phyloP scores from a whole-genome alignment of 2,329 filamentous ascomycete species.

The Fusarium citri region DNA sequence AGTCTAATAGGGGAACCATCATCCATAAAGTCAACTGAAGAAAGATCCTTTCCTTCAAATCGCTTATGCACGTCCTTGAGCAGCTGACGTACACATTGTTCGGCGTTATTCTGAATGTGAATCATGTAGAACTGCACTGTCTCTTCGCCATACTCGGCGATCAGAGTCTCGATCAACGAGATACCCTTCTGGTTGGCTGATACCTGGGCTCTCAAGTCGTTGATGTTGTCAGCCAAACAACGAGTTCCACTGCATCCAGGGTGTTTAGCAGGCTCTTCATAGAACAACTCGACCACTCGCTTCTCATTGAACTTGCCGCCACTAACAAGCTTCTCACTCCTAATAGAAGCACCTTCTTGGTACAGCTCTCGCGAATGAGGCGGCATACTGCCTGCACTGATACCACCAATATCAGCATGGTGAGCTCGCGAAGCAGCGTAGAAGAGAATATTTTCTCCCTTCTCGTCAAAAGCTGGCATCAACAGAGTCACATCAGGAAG shows the following conservation, averaged over 20 bases:
- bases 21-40: slow-evolving; percentile 84
- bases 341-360: slow-evolving; percentile 72
- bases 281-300: slow-evolving; percentile 77
- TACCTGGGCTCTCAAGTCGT: slow-evolving; percentile 85
- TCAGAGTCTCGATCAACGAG: slow-evolving; percentile 79
- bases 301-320: slow-evolving; percentile 83
- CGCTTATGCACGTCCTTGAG: slow-evolving; percentile 77
- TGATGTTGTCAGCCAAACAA: slow-evolving; percentile 83
- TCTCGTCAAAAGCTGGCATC: slow-evolving; percentile 77
- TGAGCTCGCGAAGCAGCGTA: slow-evolving; percentile 85
- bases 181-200: slow-evolving; percentile 89
- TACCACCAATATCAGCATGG: slow-evolving; percentile 87
- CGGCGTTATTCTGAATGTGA: slow-evolving; percentile 83
- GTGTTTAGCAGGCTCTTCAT: slow-evolving; percentile 78
- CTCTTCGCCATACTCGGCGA: slow-evolving; percentile 80
- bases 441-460: slow-evolving; percentile 78
- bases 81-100: slow-evolving; percentile 77
- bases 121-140: slow-evolving; percentile 89
- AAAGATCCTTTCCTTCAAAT: slow-evolving; percentile 77
- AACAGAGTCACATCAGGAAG: slow-evolving; percentile 85
- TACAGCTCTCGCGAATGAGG: slow-evolving; percentile 74
- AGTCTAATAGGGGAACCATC: slow-evolving; percentile 82
- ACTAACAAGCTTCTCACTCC: slow-evolving; percentile 77
- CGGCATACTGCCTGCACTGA: slow-evolving; percentile 84
- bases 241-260: slow-evolving; percentile 82